Base-by-base conservation (phyloP, 1,139 yeast species). In the Saccharomyces hybrid region DNA sequence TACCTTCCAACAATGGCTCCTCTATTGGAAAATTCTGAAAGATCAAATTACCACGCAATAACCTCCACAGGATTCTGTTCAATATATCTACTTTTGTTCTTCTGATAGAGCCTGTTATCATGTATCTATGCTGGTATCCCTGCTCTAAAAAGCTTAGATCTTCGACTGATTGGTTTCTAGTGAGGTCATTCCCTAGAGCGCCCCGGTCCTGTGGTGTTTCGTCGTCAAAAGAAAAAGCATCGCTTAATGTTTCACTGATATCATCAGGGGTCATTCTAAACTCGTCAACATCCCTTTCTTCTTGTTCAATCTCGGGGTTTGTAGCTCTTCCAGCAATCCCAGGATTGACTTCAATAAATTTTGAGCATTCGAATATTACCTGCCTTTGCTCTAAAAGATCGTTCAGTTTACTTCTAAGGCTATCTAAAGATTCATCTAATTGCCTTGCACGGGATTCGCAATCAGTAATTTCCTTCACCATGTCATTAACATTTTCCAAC, bases 61-160 rank as follows among this genome's bases (percentile, higher is more conserved):
- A 78, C 72, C 93, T 78, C 87, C 88, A 85, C 52, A 86, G 72
- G 48, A 86, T 85, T 63, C 78, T 84, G 65, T 86, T 88, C 57
- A 86, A 73, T 1, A 80, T 72, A 42, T 75, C 76, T 32, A 83
- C 80, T 64, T 84, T 86, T 13, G 76, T 78, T 58, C 87, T 77
- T 58, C 76, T 78, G 51, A 86, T 83, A 2, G 86, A 82, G 49
- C 95, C 95, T 32, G 85, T 75, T 51, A 86, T 68, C 65, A 74
- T 64, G 8, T 67, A 69, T 52, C 69, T 62, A 41, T 70, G 70
- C 47, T 67, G 70, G 46, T 70, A 61, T 14, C 71, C 73, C 57
- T 57, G 67, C 57, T 67, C 73, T 27, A 50, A 63, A 60, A 53
- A 62, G 55, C 52, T 55, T n/a, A 57, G 53, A 38, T 53, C 52